Evolutionary conservation across 2,329 filamentous ascomycete species (phyloP).

Genomic region (Epichloe gansuensis): DNA sequence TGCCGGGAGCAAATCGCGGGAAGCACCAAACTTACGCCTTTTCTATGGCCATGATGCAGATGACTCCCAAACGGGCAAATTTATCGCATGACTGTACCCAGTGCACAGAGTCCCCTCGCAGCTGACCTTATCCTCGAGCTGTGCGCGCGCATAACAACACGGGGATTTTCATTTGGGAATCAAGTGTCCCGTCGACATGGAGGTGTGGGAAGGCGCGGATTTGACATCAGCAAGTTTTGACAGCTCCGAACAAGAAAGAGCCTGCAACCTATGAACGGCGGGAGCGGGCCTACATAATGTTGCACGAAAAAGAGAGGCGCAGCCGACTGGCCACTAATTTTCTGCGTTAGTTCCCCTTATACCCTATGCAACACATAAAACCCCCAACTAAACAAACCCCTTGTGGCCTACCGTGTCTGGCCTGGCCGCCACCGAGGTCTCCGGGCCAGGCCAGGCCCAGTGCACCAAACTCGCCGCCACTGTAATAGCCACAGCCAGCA

Average conservation of each 20-base stretch:
- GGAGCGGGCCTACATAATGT: neutral
- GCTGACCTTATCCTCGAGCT: neutral
- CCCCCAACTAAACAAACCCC: neutral
- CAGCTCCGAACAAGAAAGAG: no score
- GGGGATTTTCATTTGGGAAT: neutral
- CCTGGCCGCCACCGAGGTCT: neutral
- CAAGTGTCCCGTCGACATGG: neutral
- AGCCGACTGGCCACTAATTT: no score
- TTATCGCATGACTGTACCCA: conserved; percentile 1
- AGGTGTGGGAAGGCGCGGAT: neutral
- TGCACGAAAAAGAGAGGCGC: no score
- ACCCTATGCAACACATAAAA: no score
- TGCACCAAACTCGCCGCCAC: neutral
- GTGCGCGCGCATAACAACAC: neutral
- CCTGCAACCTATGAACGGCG: no score
- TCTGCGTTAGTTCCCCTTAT: no score
- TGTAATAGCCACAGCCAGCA: conserved; percentile 5
- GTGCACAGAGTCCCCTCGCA: neutral
- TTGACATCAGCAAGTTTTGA: no score
- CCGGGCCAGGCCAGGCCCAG: neutral
- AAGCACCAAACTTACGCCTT: conserved; percentile 3
- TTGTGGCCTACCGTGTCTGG: neutral
- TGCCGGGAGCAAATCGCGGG: neutral
- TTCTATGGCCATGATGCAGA: conserved; percentile 6
- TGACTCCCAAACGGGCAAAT: no score